Conservation (phyloP, 176 grass and related monocot species). For the Oryza officinalis region DNA sequence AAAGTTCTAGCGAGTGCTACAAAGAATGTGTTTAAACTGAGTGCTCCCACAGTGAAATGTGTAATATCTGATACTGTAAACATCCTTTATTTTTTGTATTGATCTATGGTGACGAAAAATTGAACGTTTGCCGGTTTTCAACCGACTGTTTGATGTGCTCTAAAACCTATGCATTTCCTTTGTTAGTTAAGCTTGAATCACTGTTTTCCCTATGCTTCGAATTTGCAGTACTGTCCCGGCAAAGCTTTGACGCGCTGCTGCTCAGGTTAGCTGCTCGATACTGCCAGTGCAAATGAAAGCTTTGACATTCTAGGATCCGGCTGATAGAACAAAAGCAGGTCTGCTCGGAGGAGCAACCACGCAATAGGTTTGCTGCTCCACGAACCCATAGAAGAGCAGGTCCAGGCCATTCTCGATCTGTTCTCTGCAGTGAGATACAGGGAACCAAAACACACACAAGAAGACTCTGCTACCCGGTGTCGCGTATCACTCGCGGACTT, state of each 20-base stretch:
- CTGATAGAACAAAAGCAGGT: neutral
- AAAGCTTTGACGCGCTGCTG: neutral
- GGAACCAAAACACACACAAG: neutral
- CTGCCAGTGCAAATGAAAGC: neutral
- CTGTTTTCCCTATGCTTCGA: neutral
- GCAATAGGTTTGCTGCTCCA: neutral
- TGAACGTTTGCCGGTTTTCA: neutral
- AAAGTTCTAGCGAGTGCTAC: conserved; percentile 34
- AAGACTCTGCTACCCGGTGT: neutral
- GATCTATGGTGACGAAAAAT: conserved; percentile 35
- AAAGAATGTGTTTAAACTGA: conserved; percentile 17
- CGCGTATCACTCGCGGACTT: neutral
- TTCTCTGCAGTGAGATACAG: neutral
- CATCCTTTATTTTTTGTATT: neutral
- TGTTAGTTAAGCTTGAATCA: neutral
- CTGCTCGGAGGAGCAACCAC: neutral
- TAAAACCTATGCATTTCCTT: neutral
- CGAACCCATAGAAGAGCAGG: neutral
- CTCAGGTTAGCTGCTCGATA: neutral
- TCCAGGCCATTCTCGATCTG: neutral
- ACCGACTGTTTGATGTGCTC: neutral
- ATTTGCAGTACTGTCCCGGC: neutral
- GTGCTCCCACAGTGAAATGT: neutral
- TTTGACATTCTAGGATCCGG: neutral
- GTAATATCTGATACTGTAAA: conserved; percentile 17